Base-by-base conservation (phyloP, 1,139 yeast species). In the Arxiozyma heterogenica region DNA sequence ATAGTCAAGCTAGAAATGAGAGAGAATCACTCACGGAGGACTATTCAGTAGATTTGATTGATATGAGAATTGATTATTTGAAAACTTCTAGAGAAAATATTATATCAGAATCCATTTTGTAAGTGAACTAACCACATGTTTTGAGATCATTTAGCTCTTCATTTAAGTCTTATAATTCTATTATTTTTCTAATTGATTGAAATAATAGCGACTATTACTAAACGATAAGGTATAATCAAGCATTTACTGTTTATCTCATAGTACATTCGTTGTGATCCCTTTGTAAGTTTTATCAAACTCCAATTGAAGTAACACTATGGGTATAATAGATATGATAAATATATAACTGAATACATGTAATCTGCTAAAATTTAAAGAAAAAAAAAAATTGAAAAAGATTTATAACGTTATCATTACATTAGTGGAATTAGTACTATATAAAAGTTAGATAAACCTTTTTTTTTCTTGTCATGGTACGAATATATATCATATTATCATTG, bases 391-490 rank as follows among this genome's bases (percentile, higher is more conserved):
- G 12, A 23, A 23, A 23, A 23, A 23, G 25, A 22, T 43, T 20
- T 21, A 27, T 27, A 27, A 27, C 30, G 11, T 27, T 27, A 27
- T 27, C 4, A 20, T 20, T 20, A 12, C 12, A 11, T 21, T 43
- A 22, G 22, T 17, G 17, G 27, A 22, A 21, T 43, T 17, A n/a
- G 2, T 44, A 44, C 17, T 21, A 44, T n/a, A 30, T 23, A 23
- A 11, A 44, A 44, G 21, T 20, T 20, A 25, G 18, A 46, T 30
- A 41, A 15, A 34, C n/a, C 6, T 6, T 12, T 6, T 12, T 34
- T 34, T 34, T 34, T 15, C 96, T 90, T 98, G 98, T 93, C 98
- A 98, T 93, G 39, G n/a, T 34, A 15, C 8, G n/a, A 34, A 34
- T 34, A 34, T 6, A 15, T 12, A 34, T 15, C n/a, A 15, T 15